Evolutionary conservation across 2,329 filamentous ascomycete species (phyloP).

Genomic region (Zarea fungicola): DNA sequence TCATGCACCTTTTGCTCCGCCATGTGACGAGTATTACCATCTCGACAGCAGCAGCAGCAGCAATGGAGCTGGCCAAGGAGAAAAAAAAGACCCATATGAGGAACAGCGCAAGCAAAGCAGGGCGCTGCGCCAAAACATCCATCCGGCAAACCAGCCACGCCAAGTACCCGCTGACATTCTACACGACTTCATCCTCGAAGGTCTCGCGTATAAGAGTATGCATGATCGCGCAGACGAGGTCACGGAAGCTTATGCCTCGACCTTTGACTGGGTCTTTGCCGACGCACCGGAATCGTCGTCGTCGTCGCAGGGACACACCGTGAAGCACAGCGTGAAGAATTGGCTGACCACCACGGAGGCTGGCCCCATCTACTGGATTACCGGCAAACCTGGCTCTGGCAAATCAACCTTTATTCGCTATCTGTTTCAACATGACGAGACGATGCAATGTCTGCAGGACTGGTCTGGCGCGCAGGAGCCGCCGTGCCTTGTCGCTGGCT

Average conservation of each 20-base stretch:
- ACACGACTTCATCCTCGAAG: slow-evolving; percentile 28
- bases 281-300: neutral
- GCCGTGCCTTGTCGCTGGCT: slow-evolving; percentile 30
- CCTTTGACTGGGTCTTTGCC: slow-evolving; percentile 34
- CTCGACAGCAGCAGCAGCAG: slow-evolving; percentile 4
- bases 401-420: slow-evolving; percentile 42
- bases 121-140: neutral
- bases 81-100: neutral
- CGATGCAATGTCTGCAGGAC: slow-evolving; percentile 14
- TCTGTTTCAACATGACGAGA: slow-evolving; percentile 22
- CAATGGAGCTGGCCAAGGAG: neutral
- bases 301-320: neutral
- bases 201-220: slow-evolving; percentile 28
- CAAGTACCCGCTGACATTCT: slow-evolving; percentile 20
- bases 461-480: slow-evolving; percentile 22
- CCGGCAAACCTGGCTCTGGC: slow-evolving; percentile 39
- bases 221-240: slow-evolving; percentile 27
- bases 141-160: neutral
- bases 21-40: slow-evolving; percentile 1
- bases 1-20: neutral
- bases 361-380: slow-evolving; percentile 31
- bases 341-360: slow-evolving; percentile 23
- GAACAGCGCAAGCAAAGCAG: neutral
- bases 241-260: slow-evolving; percentile 25
- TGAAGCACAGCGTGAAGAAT: slow-evolving; percentile 18